These are phyloP conservation scores for Suillus subaureus DNA, from an alignment of 768 basidiomycete genomes.

Conservation along the genomic window DNA sequence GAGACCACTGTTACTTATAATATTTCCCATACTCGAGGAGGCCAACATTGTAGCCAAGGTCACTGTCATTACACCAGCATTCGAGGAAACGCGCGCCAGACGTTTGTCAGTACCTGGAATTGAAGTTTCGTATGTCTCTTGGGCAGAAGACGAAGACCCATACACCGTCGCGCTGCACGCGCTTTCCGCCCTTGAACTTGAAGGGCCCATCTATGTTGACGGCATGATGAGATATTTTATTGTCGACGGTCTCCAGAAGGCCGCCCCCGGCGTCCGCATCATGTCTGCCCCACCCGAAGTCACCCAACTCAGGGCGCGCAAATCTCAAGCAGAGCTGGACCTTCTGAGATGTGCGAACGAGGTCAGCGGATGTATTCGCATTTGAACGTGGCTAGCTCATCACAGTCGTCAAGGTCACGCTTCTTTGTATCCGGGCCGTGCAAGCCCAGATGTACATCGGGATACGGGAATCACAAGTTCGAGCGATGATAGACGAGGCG, in stretches of 20 bases:
- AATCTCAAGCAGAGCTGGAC: constrained; percentile 68
- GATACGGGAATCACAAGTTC: constrained; percentile 74
- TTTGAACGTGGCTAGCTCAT: constrained; percentile 9
- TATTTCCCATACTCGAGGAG: constrained; percentile 44
- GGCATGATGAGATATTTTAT: constrained; percentile 63
- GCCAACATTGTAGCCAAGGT: constrained; percentile 44
- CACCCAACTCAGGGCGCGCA: constrained; percentile 69
- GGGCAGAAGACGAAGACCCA: constrained; percentile 72
- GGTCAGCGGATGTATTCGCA: constrained; percentile 39
- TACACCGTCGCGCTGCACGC: constrained; percentile 51
- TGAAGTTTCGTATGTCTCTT: constrained; percentile 50
- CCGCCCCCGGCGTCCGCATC: constrained; percentile 41
- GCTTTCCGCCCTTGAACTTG: constrained; percentile 21
- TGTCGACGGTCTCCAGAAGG: constrained; percentile 59
- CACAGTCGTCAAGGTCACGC: constrained; percentile 55
- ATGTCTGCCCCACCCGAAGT: constrained; percentile 56
- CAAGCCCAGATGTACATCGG: constrained; percentile 64
- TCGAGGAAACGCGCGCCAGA: constrained; percentile 74
- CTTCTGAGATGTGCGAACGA: constrained; percentile 81
- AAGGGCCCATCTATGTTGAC: constrained; percentile 56
- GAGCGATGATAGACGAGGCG: constrained; percentile 55
- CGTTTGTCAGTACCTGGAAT: constrained; percentile 54
- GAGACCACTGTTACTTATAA: constrained; percentile 71
- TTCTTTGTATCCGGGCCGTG: constrained; percentile 72
- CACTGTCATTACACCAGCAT: constrained; percentile 71